A percentile compares a stretch with the other conserved stretches of the same genome.
phyloP scores from a whole-genome alignment of 345 rosid genomes.

The Euphorbia lathyris region DNA sequence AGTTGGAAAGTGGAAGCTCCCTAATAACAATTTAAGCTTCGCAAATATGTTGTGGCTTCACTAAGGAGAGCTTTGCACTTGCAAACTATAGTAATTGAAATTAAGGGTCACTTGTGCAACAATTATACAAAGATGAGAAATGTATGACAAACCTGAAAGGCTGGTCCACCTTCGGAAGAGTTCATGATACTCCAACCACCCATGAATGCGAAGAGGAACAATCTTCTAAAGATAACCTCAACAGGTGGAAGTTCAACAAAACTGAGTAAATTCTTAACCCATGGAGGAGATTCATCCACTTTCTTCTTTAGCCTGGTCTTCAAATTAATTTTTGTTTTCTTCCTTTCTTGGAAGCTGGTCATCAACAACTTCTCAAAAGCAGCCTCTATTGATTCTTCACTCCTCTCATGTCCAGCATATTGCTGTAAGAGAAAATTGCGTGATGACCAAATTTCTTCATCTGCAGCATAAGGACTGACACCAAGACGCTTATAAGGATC shows the following conservation, averaged over 20 bases:
- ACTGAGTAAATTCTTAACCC: conserved; percentile 70
- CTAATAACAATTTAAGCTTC: background rate
- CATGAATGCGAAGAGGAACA: conserved; percentile 94
- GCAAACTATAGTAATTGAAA: background rate
- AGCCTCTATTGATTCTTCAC: conserved; percentile 87
- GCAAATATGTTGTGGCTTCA: background rate
- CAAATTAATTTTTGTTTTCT: conserved; percentile 80
- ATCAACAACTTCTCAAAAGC: conserved; percentile 92
- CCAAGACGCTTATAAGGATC: conserved; percentile 91
- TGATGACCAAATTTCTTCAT: conserved; percentile 94
- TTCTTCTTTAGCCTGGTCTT: conserved; percentile 81
- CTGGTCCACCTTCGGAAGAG: conserved; percentile 98
- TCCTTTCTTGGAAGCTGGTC: conserved; percentile 72
- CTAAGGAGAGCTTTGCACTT: background rate
- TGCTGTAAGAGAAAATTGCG: conserved; percentile 91
- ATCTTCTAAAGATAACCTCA: conserved; percentile 85
- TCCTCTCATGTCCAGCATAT: conserved; percentile 87
- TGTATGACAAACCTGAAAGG: conserved; percentile 78
- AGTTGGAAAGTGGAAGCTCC: background rate
- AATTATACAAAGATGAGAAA: conserved; percentile 10
- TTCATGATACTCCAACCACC: conserved; percentile 99
- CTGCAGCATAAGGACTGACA: conserved; percentile 70
- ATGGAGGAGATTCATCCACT: conserved; percentile 95
- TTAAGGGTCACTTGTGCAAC: background rate
- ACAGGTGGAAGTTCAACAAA: conserved; percentile 78